Conservation (phyloP, 495 filamentous ascomycete species). For the Xylaria telfairii region DNA sequence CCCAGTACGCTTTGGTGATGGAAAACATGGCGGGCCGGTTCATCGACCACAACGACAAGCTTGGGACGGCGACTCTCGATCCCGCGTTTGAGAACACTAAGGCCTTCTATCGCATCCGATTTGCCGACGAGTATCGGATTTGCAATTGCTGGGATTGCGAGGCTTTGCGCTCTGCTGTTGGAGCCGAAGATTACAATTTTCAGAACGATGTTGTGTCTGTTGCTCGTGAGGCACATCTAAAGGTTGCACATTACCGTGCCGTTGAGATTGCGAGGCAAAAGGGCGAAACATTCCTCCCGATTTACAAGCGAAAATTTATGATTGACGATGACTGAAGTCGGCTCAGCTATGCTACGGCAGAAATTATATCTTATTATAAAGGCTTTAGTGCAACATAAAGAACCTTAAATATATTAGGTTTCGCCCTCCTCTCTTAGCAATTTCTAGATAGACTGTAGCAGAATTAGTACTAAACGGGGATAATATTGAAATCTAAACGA, state of each 20-base stretch:
- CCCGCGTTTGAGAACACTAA: background rate
- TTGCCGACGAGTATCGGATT: constrained; percentile 2
- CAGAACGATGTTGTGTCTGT: background rate
- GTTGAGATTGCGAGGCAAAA: constrained; percentile 1
- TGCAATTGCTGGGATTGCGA: constrained; percentile 5
- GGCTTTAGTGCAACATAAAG: no score
- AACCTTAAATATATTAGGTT: background rate
- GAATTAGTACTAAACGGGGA: background rate
- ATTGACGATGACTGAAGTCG: background rate
- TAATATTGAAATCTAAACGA: background rate
- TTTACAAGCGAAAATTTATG: background rate
- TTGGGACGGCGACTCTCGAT: constrained; percentile 7
- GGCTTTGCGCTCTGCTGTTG: background rate
- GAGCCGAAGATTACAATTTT: background rate
- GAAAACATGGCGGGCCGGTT: background rate
- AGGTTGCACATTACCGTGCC: background rate
- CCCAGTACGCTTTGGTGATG: background rate
- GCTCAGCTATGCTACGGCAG: background rate
- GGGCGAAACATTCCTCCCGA: background rate
- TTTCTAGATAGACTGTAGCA: no score
- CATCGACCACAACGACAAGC: background rate
- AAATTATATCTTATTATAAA: no score
- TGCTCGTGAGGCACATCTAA: background rate
- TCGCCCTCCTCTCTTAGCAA: background rate
- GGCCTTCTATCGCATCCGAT: constrained; percentile 1